Conservation (phyloP, 1,284 basidiomycete species). For the Boletus sp. region DNA sequence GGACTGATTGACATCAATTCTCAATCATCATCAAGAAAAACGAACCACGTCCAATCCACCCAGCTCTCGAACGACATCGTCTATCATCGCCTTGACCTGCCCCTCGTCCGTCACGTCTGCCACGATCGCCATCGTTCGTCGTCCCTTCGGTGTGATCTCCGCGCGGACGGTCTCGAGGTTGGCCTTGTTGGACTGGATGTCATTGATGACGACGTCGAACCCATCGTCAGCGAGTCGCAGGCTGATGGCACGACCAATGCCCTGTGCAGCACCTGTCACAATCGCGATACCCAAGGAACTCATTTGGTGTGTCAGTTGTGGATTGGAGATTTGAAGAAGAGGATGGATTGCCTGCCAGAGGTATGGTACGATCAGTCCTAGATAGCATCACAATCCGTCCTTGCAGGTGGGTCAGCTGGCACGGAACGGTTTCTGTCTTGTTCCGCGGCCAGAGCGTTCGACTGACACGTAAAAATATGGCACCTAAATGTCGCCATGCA, state of each 20-base stretch:
- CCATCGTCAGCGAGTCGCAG: conserved; percentile 44
- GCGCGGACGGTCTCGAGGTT: conserved; percentile 33
- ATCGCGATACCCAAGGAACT: conserved; percentile 25
- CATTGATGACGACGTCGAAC: conserved; percentile 40
- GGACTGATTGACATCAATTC: neutral
- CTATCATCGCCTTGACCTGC: conserved; percentile 39
- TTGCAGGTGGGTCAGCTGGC: neutral
- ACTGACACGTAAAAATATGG: neutral
- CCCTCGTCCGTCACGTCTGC: conserved; percentile 39
- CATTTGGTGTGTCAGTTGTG: neutral
- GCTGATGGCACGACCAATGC: conserved; percentile 44
- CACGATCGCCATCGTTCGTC: conserved; percentile 28
- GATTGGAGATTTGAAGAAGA: neutral
- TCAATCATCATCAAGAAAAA: conserved; percentile 4
- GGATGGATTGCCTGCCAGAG: neutral
- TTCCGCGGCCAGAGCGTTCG: neutral
- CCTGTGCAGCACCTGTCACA: conserved; percentile 41
- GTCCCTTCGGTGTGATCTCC: conserved; percentile 32
- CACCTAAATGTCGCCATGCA: no score
- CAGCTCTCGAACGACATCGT: conserved; percentile 10
- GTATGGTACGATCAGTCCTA: neutral
- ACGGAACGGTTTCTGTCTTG: neutral
- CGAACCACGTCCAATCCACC: conserved; percentile 16
- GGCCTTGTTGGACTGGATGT: conserved; percentile 31
- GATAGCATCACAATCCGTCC: neutral